A percentile compares a stretch with the other conserved stretches of the same genome.
phyloP scores from a whole-genome alignment of 768 basidiomycete genomes.

The Collybiopsis luxurians region DNA sequence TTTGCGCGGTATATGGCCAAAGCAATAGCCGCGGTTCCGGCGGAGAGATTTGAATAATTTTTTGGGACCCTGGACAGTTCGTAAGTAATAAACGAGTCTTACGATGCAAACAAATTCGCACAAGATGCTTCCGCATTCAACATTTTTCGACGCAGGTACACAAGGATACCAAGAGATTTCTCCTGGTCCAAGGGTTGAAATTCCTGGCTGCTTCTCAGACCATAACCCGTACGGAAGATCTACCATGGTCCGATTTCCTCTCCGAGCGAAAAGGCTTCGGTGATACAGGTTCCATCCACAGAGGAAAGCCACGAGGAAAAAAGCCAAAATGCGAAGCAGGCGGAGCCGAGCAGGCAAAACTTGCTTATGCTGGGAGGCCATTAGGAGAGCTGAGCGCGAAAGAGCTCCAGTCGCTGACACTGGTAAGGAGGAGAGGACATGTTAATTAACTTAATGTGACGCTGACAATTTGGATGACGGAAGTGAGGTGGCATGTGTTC shows the following conservation, averaged over 20 bases:
- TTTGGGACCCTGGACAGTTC: conserved; percentile 18
- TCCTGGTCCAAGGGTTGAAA: not conserved
- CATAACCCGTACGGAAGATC: no score
- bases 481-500: not conserved
- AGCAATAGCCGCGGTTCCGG: conserved; percentile 17
- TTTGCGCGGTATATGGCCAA: conserved; percentile 14
- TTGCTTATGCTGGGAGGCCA: no score
- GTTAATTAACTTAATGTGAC: conserved; percentile 8
- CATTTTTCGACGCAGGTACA: not conserved
- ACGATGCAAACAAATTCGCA: not conserved
- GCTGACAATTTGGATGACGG: conserved; percentile 14
- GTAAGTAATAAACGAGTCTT: not conserved
- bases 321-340: no score
- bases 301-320: no score
- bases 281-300: no score
- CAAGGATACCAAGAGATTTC: not conserved
- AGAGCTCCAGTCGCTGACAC: no score
- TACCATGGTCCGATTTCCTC: no score
- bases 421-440: no score
- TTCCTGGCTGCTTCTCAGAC: no score
- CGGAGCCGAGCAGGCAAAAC: no score
- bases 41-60: conserved; percentile 15
- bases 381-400: no score
- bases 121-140: not conserved
- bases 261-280: no score